Percentiles rank a stretch among this genome's conserved stretches.
These are phyloP conservation scores for Penicillium sp. DNA, from an alignment of 2,329 filamentous ascomycete species.

Conservation along the genomic window DNA sequence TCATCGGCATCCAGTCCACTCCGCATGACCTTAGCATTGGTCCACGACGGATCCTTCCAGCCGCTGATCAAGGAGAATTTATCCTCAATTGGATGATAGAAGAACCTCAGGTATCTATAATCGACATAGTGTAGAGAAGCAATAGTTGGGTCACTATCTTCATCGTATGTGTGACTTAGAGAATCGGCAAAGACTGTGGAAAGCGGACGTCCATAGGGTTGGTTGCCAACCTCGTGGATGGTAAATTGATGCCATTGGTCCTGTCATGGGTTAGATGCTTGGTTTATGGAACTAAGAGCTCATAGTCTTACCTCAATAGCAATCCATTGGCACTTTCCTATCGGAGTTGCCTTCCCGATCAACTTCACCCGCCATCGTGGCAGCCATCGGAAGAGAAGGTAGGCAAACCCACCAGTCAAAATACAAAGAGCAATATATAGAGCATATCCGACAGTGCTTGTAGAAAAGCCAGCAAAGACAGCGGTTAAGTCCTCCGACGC, in stretches of 20 bases:
- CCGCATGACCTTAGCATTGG: slow-evolving; percentile 70
- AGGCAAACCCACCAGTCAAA: slow-evolving; percentile 72
- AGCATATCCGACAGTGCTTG: slow-evolving; percentile 66
- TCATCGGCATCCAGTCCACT: slow-evolving; percentile 84
- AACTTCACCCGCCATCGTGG: slow-evolving; percentile 81
- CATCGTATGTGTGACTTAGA: slow-evolving; percentile 60
- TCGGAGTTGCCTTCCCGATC: slow-evolving; percentile 65
- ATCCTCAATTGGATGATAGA: slow-evolving; percentile 83
- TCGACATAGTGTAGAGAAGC: slow-evolving; percentile 73
- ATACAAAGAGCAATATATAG: slow-evolving; percentile 70
- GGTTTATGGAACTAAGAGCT: neutral
- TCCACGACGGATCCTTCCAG: slow-evolving; percentile 95
- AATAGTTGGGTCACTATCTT: slow-evolving; percentile 73
- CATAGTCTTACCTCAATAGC: slow-evolving; percentile 69
- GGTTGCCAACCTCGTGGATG: slow-evolving; percentile 65
- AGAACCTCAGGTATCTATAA: slow-evolving; percentile 92
- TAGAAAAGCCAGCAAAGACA: slow-evolving; percentile 86
- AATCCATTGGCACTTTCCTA: slow-evolving; percentile 82
- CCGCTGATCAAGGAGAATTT: slow-evolving; percentile 82
- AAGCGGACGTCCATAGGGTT: slow-evolving; percentile 61
- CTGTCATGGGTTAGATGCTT: slow-evolving; percentile 42
- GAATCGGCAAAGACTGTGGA: slow-evolving; percentile 57
- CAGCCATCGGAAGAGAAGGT: slow-evolving; percentile 84
- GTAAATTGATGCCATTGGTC: slow-evolving; percentile 96
- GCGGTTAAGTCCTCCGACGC: slow-evolving; percentile 91